Percentiles rank a stretch among this genome's conserved stretches.
Evolutionary conservation across 140 eudicot species (phyloP).

Genomic region (Oenanthe javanica): DNA sequence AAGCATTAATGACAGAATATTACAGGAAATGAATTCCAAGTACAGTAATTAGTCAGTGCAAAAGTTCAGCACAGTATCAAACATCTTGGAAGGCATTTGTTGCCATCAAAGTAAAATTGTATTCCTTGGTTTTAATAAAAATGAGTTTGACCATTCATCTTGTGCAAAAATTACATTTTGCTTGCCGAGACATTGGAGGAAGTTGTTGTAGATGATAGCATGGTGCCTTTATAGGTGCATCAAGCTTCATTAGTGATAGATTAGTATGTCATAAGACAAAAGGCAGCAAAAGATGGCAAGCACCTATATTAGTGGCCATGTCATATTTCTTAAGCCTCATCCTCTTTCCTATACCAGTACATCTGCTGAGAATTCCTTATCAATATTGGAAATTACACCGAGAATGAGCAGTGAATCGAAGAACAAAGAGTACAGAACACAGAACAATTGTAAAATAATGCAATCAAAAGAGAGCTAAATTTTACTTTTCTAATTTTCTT

Average conservation of each 20-base stretch:
- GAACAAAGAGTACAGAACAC: background rate
- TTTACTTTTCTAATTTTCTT: background rate
- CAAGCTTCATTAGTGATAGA: background rate
- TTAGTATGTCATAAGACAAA: background rate
- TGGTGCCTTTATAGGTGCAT: background rate
- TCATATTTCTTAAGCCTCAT: background rate
- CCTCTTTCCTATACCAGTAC: background rate
- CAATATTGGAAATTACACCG: background rate
- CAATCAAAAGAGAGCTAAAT: background rate
- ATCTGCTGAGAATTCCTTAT: background rate
- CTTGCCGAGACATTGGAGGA: background rate
- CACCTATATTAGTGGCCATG: background rate
- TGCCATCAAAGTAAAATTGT: no score
- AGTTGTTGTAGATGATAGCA: background rate
- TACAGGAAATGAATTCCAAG: no score
- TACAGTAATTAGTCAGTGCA: no score
- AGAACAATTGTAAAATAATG: background rate
- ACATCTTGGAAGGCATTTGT: no score
- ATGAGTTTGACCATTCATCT: no score
- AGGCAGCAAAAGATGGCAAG: background rate
- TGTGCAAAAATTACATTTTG: no score
- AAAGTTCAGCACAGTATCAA: no score
- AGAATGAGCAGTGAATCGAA: background rate
- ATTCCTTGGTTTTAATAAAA: no score
- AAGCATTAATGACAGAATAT: no score